These are phyloP conservation scores for Closterium sp. DNA, from an alignment of 139 green algal species.

Conservation along the genomic window DNA sequence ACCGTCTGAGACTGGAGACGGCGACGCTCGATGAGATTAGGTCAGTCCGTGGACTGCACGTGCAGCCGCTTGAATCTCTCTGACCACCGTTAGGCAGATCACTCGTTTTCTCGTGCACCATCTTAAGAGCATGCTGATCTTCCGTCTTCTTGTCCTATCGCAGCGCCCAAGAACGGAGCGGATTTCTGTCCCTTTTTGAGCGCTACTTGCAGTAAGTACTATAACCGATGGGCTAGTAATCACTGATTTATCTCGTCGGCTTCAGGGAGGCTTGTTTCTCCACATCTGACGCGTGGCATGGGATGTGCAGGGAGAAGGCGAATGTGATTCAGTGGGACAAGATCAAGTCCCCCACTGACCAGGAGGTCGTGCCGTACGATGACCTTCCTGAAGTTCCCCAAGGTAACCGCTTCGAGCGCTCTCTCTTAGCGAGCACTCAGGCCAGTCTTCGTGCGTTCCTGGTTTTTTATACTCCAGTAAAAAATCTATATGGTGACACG, in stretches of 20 bases:
- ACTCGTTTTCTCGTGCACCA: neutral
- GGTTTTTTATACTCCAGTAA: neutral
- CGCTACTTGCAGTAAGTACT: slow-evolving; percentile 1
- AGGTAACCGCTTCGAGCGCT: neutral
- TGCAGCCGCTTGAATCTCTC: neutral
- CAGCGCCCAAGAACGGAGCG: neutral
- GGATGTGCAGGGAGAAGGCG: slow-evolving; percentile 12
- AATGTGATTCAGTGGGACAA: slow-evolving; percentile 35
- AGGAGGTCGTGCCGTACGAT: slow-evolving; percentile 31
- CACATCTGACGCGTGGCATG: neutral
- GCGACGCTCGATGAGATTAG: slow-evolving; percentile 12
- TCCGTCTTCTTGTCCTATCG: neutral
- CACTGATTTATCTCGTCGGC: neutral
- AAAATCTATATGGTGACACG: neutral
- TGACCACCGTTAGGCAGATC: neutral
- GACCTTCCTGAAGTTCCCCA: neutral
- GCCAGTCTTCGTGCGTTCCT: neutral
- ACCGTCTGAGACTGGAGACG: neutral
- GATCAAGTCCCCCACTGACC: slow-evolving; percentile 29
- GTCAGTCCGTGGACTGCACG: neutral
- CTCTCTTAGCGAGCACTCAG: neutral
- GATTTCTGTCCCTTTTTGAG: slow-evolving; percentile 6
- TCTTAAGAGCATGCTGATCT: neutral
- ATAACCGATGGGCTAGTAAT: too few species aligned
- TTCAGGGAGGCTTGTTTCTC: neutral